Evolutionary conservation across 768 basidiomycete genomes (phyloP).

Genomic region (Solioccasus polychromus): DNA sequence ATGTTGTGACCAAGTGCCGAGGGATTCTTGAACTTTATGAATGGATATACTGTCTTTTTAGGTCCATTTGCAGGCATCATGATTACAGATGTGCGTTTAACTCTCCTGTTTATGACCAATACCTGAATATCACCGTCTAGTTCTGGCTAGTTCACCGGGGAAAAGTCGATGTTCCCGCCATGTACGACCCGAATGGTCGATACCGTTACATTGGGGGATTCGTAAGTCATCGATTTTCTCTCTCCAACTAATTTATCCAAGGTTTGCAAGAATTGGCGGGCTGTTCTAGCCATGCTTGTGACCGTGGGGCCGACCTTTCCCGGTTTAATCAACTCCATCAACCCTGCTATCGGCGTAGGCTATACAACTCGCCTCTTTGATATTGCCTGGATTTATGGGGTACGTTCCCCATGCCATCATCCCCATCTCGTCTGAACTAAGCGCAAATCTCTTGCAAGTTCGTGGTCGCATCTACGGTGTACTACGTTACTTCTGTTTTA

Average conservation of each 20-base stretch:
- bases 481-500: constrained; percentile 24
- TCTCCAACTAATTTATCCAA: background rate
- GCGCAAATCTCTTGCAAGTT: constrained; percentile 17
- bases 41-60: constrained; percentile 81
- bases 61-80: constrained; percentile 83
- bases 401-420: constrained; percentile 34
- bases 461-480: constrained; percentile 21
- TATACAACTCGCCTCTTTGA: constrained; percentile 56
- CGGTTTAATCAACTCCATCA: constrained; percentile 75
- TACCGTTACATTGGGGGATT: constrained; percentile 78
- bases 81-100: constrained; percentile 53
- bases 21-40: constrained; percentile 77
- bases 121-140: constrained; percentile 33
- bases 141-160: constrained; percentile 77
- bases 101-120: background rate
- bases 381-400: constrained; percentile 75
- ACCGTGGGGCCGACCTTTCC: constrained; percentile 74
- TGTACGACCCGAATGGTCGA: constrained; percentile 77
- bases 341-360: constrained; percentile 59
- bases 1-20: constrained; percentile 39
- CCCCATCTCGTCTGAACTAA: background rate
- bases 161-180: constrained; percentile 76
- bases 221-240: constrained; percentile 41
- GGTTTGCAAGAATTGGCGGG: constrained; percentile 71
- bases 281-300: constrained; percentile 62